These are phyloP conservation scores for Aspergillus melleus DNA, from an alignment of 2,329 filamentous ascomycete genomes.

Conservation along the genomic window DNA sequence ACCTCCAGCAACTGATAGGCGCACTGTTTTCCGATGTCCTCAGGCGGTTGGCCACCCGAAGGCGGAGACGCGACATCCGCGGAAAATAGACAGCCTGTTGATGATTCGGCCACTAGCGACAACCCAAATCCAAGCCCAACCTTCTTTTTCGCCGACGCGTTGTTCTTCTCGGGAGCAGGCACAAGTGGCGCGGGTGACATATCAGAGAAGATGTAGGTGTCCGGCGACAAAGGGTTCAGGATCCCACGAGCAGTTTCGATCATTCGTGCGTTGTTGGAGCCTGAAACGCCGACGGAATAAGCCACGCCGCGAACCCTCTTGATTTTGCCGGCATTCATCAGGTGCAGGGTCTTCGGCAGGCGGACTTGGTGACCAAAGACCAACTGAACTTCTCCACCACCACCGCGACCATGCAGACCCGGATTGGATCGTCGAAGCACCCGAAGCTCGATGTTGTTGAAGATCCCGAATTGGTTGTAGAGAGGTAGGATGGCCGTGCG, in stretches of 20 bases:
- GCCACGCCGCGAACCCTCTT: conserved; percentile 90
- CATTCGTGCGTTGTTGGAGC: conserved; percentile 91
- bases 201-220: conserved; percentile 84
- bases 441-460: conserved; percentile 78
- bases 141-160: conserved; percentile 54
- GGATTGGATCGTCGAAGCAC: conserved; percentile 78
- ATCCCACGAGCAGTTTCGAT: conserved; percentile 87
- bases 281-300: conserved; percentile 88
- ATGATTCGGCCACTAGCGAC: conserved; percentile 89
- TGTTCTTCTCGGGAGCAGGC: conserved; percentile 69
- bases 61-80: conserved; percentile 77
- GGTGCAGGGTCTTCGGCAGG: conserved; percentile 88
- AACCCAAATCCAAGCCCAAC: conserved; percentile 90
- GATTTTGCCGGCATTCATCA: conserved; percentile 79
- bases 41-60: conserved; percentile 77
- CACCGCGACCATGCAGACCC: conserved; percentile 71
- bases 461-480: conserved; percentile 87
- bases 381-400: conserved; percentile 89
- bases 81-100: conserved; percentile 79
- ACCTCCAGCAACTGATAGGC: conserved; percentile 86
- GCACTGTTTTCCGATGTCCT: conserved; percentile 85
- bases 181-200: conserved; percentile 61
- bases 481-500: conserved; percentile 88
- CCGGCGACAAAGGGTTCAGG: conserved; percentile 79
- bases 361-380: conserved; percentile 91